phyloP scores from a whole-genome alignment of 345 rosid genomes.

The Salix arbutifolia region DNA sequence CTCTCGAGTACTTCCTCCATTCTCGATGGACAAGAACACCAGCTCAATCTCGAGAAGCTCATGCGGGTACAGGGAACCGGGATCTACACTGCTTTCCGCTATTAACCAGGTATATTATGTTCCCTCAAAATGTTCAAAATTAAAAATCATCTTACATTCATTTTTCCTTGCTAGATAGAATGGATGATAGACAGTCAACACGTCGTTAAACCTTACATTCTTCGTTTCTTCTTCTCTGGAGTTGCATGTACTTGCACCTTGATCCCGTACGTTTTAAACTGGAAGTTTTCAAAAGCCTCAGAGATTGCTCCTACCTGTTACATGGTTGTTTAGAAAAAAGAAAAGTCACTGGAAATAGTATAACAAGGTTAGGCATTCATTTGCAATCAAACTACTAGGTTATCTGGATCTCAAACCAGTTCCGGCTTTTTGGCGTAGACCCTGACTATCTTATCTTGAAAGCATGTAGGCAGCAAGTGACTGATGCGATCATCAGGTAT shows the following conservation, averaged over 20 bases:
- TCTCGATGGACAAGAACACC: no score
- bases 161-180: neutral
- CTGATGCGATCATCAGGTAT: slow-evolving; percentile 72
- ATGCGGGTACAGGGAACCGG: no score
- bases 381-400: neutral
- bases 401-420: slow-evolving; percentile 46
- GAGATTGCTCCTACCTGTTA: slow-evolving; percentile 73
- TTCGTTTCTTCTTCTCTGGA: slow-evolving; percentile 85
- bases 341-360: neutral
- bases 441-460: slow-evolving; percentile 89
- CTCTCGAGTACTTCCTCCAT: no score
- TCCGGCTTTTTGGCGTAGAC: slow-evolving; percentile 86
- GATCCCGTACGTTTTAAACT: slow-evolving; percentile 71
- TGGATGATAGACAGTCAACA: neutral
- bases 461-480: slow-evolving; percentile 77
- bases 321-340: slow-evolving; percentile 6
- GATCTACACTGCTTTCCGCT: no score
- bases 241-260: slow-evolving; percentile 89
- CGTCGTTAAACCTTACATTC: slow-evolving; percentile 28
- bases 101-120: no score
- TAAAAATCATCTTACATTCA: neutral
- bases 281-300: slow-evolving; percentile 92
- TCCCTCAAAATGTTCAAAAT: no score
- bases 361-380: neutral
- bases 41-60: no score